Evolutionary conservation across 768 basidiomycete genomes (phyloP).

Genomic region (Russula vinacea): DNA sequence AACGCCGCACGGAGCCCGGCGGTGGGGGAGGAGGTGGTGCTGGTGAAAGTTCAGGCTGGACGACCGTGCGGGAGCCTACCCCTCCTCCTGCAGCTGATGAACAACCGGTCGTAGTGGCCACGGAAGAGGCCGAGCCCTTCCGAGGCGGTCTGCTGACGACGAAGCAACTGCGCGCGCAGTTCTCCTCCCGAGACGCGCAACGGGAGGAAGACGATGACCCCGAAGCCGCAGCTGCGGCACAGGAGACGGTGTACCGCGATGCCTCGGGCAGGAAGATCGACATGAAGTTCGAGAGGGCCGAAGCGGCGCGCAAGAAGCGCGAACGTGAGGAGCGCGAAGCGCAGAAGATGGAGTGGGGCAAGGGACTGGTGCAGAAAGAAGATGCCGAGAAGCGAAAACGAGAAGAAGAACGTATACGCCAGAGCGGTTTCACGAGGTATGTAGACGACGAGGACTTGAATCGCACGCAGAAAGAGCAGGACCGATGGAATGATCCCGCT

Average conservation of each 20-base stretch:
- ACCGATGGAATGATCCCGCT: slow-evolving; percentile 97
- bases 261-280: slow-evolving; percentile 85
- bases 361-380: slow-evolving; percentile 86
- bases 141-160: slow-evolving; percentile 77
- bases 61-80: slow-evolving; percentile 56
- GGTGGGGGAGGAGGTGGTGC: slow-evolving; percentile 22
- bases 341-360: slow-evolving; percentile 96
- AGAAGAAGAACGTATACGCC: slow-evolving; percentile 67
- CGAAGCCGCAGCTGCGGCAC: slow-evolving; percentile 58
- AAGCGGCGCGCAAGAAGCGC: slow-evolving; percentile 75
- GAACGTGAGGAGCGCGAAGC: slow-evolving; percentile 84
- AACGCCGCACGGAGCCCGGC: slow-evolving; percentile 54
- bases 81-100: slow-evolving; percentile 63
- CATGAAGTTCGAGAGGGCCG: slow-evolving; percentile 77
- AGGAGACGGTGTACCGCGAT: slow-evolving; percentile 95
- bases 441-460: slow-evolving; percentile 86
- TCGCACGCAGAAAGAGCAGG: slow-evolving; percentile 72
- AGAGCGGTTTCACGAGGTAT: slow-evolving; percentile 66
- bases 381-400: slow-evolving; percentile 63
- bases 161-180: slow-evolving; percentile 65
- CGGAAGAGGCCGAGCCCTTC: slow-evolving; percentile 45
- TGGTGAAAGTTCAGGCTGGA: slow-evolving; percentile 58
- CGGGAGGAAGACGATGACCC: slow-evolving; percentile 43
- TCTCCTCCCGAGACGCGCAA: slow-evolving; percentile 40
- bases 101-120: slow-evolving; percentile 53